phyloP scores from a whole-genome alignment of 2,329 filamentous ascomycete genomes.

The Claviceps maximensis region DNA sequence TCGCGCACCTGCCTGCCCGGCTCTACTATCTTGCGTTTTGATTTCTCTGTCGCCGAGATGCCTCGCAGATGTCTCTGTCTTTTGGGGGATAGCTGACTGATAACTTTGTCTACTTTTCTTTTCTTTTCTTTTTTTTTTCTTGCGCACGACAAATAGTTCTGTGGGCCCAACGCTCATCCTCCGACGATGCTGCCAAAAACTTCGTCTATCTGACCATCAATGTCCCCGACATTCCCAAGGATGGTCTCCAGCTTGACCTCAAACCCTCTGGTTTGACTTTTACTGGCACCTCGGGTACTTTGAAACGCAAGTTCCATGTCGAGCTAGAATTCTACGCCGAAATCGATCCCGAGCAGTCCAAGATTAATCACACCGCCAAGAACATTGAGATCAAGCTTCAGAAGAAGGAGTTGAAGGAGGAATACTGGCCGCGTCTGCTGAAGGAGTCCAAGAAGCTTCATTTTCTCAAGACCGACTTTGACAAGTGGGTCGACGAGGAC shows the following conservation, averaged over 20 bases:
- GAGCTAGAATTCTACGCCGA: constrained; percentile 80
- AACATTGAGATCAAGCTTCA: constrained; percentile 82
- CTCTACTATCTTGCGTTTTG: neutral
- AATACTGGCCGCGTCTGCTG: constrained; percentile 90
- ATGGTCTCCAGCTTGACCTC: constrained; percentile 69
- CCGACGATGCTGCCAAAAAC: constrained; percentile 71
- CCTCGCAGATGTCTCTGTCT: no score
- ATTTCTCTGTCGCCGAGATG: neutral
- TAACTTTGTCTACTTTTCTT: neutral
- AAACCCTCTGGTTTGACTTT: constrained; percentile 67
- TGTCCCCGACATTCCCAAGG: constrained; percentile 68
- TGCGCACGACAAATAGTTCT: constrained; percentile 47
- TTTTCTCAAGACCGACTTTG: constrained; percentile 97
- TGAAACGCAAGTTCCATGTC: constrained; percentile 78
- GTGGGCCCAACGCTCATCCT: constrained; percentile 94
- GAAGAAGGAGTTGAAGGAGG: constrained; percentile 92
- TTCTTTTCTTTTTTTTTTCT: neutral
- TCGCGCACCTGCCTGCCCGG: neutral
- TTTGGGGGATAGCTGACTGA: neutral
- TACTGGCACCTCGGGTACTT: constrained; percentile 66
- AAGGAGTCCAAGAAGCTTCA: constrained; percentile 84
- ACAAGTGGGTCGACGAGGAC: constrained; percentile 98
- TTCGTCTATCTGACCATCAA: constrained; percentile 87
- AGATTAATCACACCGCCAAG: constrained; percentile 77
- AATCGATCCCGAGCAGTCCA: constrained; percentile 75